Evolutionary conservation across 345 rosid species (phyloP).

Genomic region (Reutealis trisperma): DNA sequence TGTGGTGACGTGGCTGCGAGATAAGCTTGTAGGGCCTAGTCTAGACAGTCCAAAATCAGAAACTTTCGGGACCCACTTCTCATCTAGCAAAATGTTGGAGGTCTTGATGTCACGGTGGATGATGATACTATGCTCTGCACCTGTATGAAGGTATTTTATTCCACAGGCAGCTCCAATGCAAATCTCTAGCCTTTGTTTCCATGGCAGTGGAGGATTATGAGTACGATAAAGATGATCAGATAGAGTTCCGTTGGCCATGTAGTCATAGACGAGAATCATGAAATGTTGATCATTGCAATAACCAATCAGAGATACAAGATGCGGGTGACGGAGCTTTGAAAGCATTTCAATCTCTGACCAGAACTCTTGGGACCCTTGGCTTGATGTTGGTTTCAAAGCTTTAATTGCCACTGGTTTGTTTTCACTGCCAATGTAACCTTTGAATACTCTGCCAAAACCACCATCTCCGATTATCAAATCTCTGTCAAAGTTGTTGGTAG

Average conservation of each 20-base stretch:
- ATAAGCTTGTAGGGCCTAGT: constrained; percentile 14
- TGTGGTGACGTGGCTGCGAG: constrained; percentile 18
- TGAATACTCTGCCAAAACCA: constrained; percentile 38
- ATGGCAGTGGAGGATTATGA: constrained; percentile 14
- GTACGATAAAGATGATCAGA: constrained; percentile 37
- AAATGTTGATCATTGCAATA: constrained; percentile 2
- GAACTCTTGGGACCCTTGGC: constrained; percentile 36
- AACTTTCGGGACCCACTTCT: constrained; percentile 24
- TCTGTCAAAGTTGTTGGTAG: constrained; percentile 34
- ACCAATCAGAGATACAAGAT: constrained; percentile 5
- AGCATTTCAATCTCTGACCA: constrained; percentile 40
- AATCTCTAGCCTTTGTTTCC: constrained; percentile 39
- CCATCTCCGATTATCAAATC: constrained; percentile 31
- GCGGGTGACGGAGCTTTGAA: constrained; percentile 30
- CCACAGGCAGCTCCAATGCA: constrained; percentile 42
- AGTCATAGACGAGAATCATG: constrained; percentile 15
- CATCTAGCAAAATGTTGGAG: constrained; percentile 18
- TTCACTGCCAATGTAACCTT: neutral
- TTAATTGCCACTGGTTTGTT: constrained; percentile 15
- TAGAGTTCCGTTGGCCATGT: constrained; percentile 37
- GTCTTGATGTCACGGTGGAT: constrained; percentile 23
- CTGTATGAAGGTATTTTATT: constrained; percentile 30
- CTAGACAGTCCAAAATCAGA: constrained; percentile 22
- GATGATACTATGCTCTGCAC: constrained; percentile 14
- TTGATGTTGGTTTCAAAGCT: constrained; percentile 34